Base-by-base conservation (phyloP, 805 yeast genomes). In the Candida argentea region DNA sequence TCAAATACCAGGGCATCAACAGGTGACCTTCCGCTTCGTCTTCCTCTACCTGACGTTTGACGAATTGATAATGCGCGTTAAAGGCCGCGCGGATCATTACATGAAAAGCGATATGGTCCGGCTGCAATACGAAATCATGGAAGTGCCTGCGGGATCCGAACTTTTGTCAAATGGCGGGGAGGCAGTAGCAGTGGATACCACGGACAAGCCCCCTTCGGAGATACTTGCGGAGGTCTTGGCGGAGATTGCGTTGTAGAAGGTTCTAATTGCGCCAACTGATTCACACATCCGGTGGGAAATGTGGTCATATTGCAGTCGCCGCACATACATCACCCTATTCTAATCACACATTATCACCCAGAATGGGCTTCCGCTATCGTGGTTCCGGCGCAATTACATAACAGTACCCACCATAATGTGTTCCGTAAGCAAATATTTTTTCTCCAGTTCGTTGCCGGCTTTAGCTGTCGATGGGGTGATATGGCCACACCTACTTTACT, bases 81-180 rank as follows among this genome's bases (percentile, higher is more conserved):
- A 56, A 5, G 45, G 51, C n/a, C 65, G 98, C 39, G 50, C 69
- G 40, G 72, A 73, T 27, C 98, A 91, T 48, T 91, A 68, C 50
- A 86, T 91, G 94, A 87, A 87, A 48, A 67, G 77, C 4, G 69
- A 73, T 35, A 84, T 87, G 95, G 73, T 86, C 29, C 65, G 71
- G 34, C 74, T 86, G 13, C 96, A 87, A 50, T 77, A 76, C 38
- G 73, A 63, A 9, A 76, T 73, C 31, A 67, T 84, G 70, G 81
- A 86, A 49, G 53, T 82, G 4, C 95, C 96, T 0, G 24, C 41
- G 9, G 60, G 47, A 3, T 56, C 44, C 3, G 67, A 61, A 34
- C 46, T 61, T 34, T 25, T 55, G 16, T 38, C 28, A 6, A 52
- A 54, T 32, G 64, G 65, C 4, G 68, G 68, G 3, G 48, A 47